Percentiles rank a stretch among this genome's conserved stretches.
Conservation (phyloP, 1,139 yeast genomes). For the Scheffersomyces segobiensis region DNA sequence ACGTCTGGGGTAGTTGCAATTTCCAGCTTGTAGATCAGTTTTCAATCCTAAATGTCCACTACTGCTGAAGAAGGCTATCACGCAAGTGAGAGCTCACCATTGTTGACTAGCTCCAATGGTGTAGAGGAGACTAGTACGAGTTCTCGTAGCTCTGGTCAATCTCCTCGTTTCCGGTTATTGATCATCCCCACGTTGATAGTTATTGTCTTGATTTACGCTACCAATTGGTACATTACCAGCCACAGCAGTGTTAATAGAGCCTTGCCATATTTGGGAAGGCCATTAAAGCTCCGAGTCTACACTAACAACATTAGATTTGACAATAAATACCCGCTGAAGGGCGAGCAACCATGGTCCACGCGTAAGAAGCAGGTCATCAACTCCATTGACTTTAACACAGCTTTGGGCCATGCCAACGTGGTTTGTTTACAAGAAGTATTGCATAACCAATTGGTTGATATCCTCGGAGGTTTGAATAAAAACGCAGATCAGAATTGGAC, state of each 20-base stretch:
- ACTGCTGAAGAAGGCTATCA: neutral
- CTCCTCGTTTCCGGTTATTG: neutral
- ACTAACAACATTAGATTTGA: slow-evolving; percentile 58
- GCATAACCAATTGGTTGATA: slow-evolving; percentile 50
- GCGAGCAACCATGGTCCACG: slow-evolving; percentile 46
- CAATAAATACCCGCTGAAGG: slow-evolving; percentile 26
- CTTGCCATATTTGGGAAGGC: slow-evolving; percentile 1
- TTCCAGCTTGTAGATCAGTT: neutral
- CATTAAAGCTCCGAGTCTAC: slow-evolving; percentile 38
- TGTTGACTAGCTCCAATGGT: neutral
- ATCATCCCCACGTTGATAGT: neutral
- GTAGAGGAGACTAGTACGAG: neutral
- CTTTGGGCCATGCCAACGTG: slow-evolving; percentile 29
- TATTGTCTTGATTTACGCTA: neutral
- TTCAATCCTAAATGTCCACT: neutral
- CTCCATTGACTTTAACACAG: slow-evolving; percentile 36
- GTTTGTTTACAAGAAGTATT: slow-evolving; percentile 60
- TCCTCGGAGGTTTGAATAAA: slow-evolving; percentile 29
- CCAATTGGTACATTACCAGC: neutral
- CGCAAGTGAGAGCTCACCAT: neutral
- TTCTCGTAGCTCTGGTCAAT: neutral
- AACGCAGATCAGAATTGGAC: slow-evolving; percentile 31
- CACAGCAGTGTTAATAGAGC: neutral
- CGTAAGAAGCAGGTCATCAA: slow-evolving; percentile 39
- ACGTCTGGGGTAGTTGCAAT: neutral